Base-by-base conservation (phyloP, 2,329 filamentous ascomycete species). In the Amphichorda felina region DNA sequence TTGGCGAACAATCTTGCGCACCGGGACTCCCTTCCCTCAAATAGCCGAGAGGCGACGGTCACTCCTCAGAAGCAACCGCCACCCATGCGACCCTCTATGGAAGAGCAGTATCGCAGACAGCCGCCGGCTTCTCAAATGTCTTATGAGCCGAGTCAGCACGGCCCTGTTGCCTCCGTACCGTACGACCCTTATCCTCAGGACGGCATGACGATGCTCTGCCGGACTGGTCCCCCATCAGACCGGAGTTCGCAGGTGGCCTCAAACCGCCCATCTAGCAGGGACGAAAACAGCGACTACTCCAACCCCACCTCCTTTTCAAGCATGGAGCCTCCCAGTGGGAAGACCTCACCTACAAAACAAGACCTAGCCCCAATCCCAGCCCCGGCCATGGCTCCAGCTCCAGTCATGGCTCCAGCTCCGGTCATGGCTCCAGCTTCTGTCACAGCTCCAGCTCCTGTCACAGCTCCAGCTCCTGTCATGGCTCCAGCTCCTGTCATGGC, bases 181-280 rank as follows among this genome's bases (percentile, higher is more conserved):
- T 87, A 95, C 49, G 93, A 96, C 47, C 86, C 91, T 8, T 95
- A 95, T 53, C 88, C 89, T 0, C 75, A 82, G 56, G 89, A 96
- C 53, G 89, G 88, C 4, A 96, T 96, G 87, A 95, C 89, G 0
- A 94, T 96, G 75, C 81, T 95, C 42, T 96, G 89, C 58, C 78
- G 87, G 40, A 79, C 83, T 27, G 79, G 78, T 4, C 72, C 79
- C 27, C 50, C 53, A 13, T 60, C 74, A 61, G 57, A 87, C 70
- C 58, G 55, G 25, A 60, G 58, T 41, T 64, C 63, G 4, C 57
- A 64, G 18, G 50, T 63, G 18, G 70, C 71, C 16, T 76, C 78
- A 17, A 77, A 73, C 34, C 73, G 87, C 31, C 85, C 87, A 32
- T 81, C 81, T 11, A 94, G 86, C 54, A 76, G 83, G 44, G 88